phyloP scores from a whole-genome alignment of 768 basidiomycete species.

The Suillus discolor region DNA sequence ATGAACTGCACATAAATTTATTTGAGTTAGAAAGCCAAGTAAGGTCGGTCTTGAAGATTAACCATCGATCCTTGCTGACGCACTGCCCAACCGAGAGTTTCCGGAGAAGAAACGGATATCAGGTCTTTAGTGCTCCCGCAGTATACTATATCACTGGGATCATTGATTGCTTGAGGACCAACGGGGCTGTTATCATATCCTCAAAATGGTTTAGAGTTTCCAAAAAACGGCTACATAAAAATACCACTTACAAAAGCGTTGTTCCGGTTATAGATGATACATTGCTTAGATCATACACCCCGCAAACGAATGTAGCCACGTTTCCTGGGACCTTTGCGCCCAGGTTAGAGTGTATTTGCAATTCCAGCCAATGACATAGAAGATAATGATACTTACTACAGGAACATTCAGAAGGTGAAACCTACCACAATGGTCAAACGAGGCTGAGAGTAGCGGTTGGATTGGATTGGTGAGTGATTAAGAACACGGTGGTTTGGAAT shows the following conservation, averaged over 20 bases:
- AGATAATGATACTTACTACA: not conserved
- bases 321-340: not conserved
- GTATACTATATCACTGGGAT: not conserved
- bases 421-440: not conserved
- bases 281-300: not conserved
- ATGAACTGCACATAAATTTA: not conserved
- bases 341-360: not conserved
- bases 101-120: not conserved
- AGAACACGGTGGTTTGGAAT: not conserved
- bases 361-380: not conserved
- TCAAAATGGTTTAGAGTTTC: not conserved
- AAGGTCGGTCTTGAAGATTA: not conserved
- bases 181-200: too few relatives aligned
- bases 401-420: not conserved
- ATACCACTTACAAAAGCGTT: not conserved
- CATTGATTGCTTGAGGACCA: not conserved
- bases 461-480: not conserved
- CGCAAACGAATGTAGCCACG: not conserved
- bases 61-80: not conserved
- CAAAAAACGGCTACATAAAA: not conserved
- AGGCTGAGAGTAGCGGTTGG: not conserved
- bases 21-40: not conserved
- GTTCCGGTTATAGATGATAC: not conserved
- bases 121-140: not conserved
- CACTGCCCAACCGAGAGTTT: not conserved